phyloP scores from a whole-genome alignment of 1,284 basidiomycete genomes.

The Ustilago nuda region DNA sequence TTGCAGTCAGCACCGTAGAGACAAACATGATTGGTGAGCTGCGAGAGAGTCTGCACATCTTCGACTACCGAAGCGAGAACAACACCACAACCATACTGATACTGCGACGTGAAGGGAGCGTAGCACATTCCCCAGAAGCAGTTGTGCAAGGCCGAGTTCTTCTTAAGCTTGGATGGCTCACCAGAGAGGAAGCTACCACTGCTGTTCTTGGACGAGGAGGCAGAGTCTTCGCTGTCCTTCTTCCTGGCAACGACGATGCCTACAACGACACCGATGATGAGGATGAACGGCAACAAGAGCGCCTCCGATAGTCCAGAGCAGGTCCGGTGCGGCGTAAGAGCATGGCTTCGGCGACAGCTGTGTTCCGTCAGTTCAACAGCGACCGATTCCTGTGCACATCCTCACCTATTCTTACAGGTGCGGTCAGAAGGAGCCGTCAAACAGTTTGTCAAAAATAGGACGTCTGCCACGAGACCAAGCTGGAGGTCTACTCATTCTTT shows the following conservation, averaged over 20 bases:
- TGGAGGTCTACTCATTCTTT: too few species aligned
- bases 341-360: neutral
- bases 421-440: neutral
- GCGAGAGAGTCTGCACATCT: slow-evolving; percentile 38
- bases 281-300: slow-evolving; percentile 24
- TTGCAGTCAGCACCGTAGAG: slow-evolving; percentile 52
- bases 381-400: neutral
- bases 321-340: neutral
- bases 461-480: too few species aligned
- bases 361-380: neutral
- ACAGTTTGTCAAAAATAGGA: neutral
- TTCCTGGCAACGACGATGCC: slow-evolving; percentile 39
- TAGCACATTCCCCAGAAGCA: slow-evolving; percentile 49
- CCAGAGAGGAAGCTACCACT: slow-evolving; percentile 20
- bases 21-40: slow-evolving; percentile 37
- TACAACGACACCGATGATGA: slow-evolving; percentile 31
- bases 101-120: slow-evolving; percentile 45
- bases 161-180: slow-evolving; percentile 42
- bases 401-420: too few species aligned
- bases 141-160: slow-evolving; percentile 37
- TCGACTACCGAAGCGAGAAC: slow-evolving; percentile 33
- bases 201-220: slow-evolving; percentile 19
- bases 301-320: slow-evolving; percentile 30
- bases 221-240: slow-evolving; percentile 8
- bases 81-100: slow-evolving; percentile 36